Conservation (phyloP, 306 rosid species). For the Geum urbanum region DNA sequence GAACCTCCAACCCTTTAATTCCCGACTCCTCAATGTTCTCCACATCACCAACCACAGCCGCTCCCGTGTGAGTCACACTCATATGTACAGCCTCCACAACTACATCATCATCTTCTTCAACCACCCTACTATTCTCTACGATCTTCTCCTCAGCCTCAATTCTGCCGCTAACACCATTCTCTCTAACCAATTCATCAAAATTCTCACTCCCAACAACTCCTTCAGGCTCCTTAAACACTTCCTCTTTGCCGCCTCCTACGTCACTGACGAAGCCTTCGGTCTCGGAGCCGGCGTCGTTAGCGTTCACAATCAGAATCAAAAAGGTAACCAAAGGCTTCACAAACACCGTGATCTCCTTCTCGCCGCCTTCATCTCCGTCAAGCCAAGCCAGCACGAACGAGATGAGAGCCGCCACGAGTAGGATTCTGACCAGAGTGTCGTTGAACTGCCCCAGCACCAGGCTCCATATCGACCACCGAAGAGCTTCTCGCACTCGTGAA, state of each 20-base stretch:
- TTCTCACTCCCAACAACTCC: conserved; percentile 25
- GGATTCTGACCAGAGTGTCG: too few relatives aligned
- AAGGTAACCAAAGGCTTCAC: conserved; percentile 49
- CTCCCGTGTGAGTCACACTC: too few relatives aligned
- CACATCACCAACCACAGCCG: too few relatives aligned
- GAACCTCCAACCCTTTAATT: too few relatives aligned
- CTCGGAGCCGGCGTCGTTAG: conserved; percentile 35
- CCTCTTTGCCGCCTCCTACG: not conserved
- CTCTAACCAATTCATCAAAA: conserved; percentile 29
- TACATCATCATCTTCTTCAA: conserved; percentile 24
- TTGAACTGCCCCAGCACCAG: too few relatives aligned
- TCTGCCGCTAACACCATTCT: conserved; percentile 32
- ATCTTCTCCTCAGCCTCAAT: conserved; percentile 19
- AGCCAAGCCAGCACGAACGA: conserved; percentile 82
- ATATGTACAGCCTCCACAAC: too few relatives aligned
- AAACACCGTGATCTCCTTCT: conserved; percentile 44
- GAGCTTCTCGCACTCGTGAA: conserved; percentile 62
- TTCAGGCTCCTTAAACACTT: conserved; percentile 4
- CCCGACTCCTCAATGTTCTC: too few relatives aligned
- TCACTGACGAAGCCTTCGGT: conserved; percentile 53
- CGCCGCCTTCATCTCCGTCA: conserved; percentile 59
- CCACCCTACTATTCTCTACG: conserved; percentile 13
- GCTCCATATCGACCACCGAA: too few relatives aligned
- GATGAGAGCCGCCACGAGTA: too few relatives aligned
- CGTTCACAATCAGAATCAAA: conserved; percentile 48